Percentiles rank a stretch among this genome's conserved stretches.
Conservation (phyloP, 2,329 filamentous ascomycete species). For the Xylariaceae sp. region DNA sequence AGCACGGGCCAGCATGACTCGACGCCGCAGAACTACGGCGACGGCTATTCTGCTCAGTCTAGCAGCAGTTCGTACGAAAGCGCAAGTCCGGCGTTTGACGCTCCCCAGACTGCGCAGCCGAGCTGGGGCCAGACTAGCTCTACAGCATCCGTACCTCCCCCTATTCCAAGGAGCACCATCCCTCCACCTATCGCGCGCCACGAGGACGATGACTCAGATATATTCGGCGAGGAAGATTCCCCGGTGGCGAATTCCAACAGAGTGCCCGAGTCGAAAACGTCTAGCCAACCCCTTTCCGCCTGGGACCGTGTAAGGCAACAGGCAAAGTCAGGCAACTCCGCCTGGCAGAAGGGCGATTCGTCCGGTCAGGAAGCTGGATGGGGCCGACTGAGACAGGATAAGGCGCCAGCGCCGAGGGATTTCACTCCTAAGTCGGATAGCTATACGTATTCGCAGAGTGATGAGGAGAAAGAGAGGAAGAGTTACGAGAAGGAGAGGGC, state of each 20-base stretch:
- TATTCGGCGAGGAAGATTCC: slow-evolving; percentile 37
- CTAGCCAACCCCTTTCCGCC: slow-evolving; percentile 31
- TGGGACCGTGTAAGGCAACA: slow-evolving; percentile 45
- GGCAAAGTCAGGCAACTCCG: slow-evolving; percentile 18
- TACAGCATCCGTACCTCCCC: slow-evolving; percentile 1
- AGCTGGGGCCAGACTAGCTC: slow-evolving; percentile 11
- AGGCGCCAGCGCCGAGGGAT: slow-evolving; percentile 20
- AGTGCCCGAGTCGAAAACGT: slow-evolving; percentile 16
- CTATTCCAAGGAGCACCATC: background rate
- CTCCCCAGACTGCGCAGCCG: slow-evolving; percentile 5
- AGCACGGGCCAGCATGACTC: background rate
- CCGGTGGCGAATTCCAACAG: slow-evolving; percentile 36
- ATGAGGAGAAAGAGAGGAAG: slow-evolving; percentile 37
- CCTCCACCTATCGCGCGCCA: slow-evolving; percentile 1
- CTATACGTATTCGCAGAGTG: slow-evolving; percentile 35
- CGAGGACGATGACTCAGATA: slow-evolving; percentile 18
- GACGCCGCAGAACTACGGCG: slow-evolving; percentile 1
- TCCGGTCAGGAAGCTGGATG: slow-evolving; percentile 28
- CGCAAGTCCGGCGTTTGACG: background rate
- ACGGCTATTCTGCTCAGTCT: slow-evolving; percentile 1
- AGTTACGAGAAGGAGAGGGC: slow-evolving; percentile 40
- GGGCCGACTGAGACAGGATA: slow-evolving; percentile 28
- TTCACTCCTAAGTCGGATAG: slow-evolving; percentile 23
- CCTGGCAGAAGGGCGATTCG: slow-evolving; percentile 27
- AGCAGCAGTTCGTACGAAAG: background rate